These are phyloP conservation scores for Eragrostis nindensis DNA, from an alignment of 176 grass and related monocot genomes.

Conservation along the genomic window DNA sequence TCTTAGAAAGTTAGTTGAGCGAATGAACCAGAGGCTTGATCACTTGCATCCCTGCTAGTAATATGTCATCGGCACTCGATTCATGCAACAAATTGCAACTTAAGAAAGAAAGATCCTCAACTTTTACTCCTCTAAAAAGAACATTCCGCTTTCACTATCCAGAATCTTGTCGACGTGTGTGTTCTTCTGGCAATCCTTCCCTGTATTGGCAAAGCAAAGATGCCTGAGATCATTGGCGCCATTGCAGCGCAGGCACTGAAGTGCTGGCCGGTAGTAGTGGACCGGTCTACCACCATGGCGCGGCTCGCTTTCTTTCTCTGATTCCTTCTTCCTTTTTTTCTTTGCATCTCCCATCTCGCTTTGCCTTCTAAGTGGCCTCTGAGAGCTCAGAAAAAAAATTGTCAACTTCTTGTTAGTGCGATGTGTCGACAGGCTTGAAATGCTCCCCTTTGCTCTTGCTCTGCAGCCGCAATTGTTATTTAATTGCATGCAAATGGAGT, in stretches of 20 bases:
- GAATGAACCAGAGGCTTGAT: too few relatives aligned
- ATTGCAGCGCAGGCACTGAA: not conserved
- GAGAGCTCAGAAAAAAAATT: not conserved
- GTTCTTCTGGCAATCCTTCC: constrained; percentile 18
- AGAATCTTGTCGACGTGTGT: not conserved
- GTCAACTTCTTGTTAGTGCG: constrained; percentile 22
- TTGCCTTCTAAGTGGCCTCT: not conserved
- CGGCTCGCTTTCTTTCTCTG: not conserved
- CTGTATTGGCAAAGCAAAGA: constrained; percentile 16
- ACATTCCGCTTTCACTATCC: constrained; percentile 12
- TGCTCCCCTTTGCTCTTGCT: not conserved
- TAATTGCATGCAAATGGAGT: not conserved
- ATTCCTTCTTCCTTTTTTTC: not conserved
- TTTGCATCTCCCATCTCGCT: not conserved
- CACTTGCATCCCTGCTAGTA: too few relatives aligned
- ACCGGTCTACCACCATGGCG: constrained; percentile 32
- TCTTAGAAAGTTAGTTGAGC: too few relatives aligned
- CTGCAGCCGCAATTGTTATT: not conserved
- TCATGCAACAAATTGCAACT: constrained; percentile 15
- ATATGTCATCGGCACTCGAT: constrained; percentile 19
- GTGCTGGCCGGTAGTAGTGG: constrained; percentile 28
- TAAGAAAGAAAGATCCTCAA: not conserved
- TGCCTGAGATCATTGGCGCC: not conserved
- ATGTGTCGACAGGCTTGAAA: constrained; percentile 24
- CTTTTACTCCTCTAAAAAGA: not conserved